A percentile compares a stretch with the other conserved stretches of the same genome.
phyloP scores from a whole-genome alignment of 2,329 filamentous ascomycete species.

The Apiospora kogelbergensis region DNA sequence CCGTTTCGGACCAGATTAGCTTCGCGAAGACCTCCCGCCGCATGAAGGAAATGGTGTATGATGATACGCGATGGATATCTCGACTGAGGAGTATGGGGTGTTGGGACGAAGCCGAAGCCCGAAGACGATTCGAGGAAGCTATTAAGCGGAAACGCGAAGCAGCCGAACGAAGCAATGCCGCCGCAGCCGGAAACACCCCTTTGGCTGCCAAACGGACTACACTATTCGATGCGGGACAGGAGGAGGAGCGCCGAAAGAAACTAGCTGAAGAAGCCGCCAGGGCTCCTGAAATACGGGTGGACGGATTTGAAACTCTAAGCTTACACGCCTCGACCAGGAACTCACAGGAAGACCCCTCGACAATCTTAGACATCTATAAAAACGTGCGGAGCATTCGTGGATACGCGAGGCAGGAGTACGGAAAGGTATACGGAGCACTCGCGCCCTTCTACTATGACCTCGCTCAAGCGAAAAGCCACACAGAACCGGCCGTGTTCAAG shows the following conservation, averaged over 20 bases:
- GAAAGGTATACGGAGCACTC: conserved; percentile 83
- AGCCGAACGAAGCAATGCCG: conserved; percentile 30
- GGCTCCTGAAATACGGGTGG: conserved; percentile 34
- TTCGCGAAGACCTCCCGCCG: conserved; percentile 83
- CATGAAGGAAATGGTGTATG: conserved; percentile 97
- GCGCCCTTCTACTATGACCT: conserved; percentile 89
- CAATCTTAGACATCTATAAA: conserved; percentile 68
- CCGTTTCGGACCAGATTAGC: conserved; percentile 78
- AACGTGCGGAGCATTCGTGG: conserved; percentile 77
- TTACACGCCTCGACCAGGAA: conserved; percentile 46
- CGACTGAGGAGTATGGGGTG: conserved; percentile 82
- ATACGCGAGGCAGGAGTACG: conserved; percentile 84
- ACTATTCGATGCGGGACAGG: conserved; percentile 71
- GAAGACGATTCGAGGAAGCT: conserved; percentile 75
- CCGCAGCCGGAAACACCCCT: conserved; percentile 18
- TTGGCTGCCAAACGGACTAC: conserved; percentile 45
- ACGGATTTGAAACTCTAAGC: conserved; percentile 80
- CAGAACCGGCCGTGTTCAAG: conserved; percentile 81
- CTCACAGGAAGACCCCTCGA: conserved; percentile 57
- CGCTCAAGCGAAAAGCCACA: conserved; percentile 66
- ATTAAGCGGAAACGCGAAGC: conserved; percentile 62
- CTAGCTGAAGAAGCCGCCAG: conserved; percentile 34
- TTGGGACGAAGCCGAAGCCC: conserved; percentile 88
- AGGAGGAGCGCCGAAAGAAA: conserved; percentile 58
- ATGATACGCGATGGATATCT: conserved; percentile 93